A percentile compares a stretch with the other conserved stretches of the same genome.
phyloP scores from a whole-genome alignment of 1,139 yeast genomes.

The Scheffersomyces parashehatae region DNA sequence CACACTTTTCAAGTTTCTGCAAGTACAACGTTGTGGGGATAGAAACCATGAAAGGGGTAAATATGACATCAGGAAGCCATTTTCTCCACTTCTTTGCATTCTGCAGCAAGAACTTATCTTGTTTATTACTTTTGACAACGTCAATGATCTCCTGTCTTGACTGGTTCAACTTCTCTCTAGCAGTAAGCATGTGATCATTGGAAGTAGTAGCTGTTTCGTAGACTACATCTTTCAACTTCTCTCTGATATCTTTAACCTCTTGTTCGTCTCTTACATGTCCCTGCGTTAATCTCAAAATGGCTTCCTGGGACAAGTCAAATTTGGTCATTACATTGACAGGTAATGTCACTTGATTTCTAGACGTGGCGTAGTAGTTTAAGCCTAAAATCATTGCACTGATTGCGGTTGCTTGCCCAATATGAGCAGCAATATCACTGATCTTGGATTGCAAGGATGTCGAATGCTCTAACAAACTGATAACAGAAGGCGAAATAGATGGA shows the following conservation, averaged over 20 bases:
- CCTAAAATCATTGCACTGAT: slow-evolving; percentile 69
- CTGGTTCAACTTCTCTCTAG: slow-evolving; percentile 51
- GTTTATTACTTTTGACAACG: slow-evolving; percentile 22
- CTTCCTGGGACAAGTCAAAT: slow-evolving; percentile 63
- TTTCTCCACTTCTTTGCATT: slow-evolving; percentile 43
- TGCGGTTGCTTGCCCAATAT: slow-evolving; percentile 80
- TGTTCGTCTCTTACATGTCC: slow-evolving; percentile 37
- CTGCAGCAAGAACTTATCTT: slow-evolving; percentile 31
- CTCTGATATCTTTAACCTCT: slow-evolving; percentile 28
- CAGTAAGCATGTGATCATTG: slow-evolving; percentile 76
- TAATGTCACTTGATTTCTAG: slow-evolving; percentile 52
- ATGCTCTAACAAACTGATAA: slow-evolving; percentile 49
- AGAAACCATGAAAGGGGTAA: slow-evolving; percentile 66
- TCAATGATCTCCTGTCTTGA: slow-evolving; percentile 34
- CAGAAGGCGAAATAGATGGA: slow-evolving; percentile 59
- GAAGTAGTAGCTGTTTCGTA: slow-evolving; percentile 75
- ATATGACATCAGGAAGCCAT: slow-evolving; percentile 63
- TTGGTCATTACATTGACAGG: slow-evolving; percentile 65
- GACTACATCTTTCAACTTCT: slow-evolving; percentile 56
- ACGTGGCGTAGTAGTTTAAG: slow-evolving; percentile 54
- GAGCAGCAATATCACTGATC: slow-evolving; percentile 69
- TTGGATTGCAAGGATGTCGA: slow-evolving; percentile 43
- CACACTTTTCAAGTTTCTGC: slow-evolving; percentile 57
- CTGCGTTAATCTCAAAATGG: slow-evolving; percentile 50
- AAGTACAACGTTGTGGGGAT: slow-evolving; percentile 68